Evolutionary conservation across 1,284 basidiomycete genomes (phyloP).

Genomic region (Ganoderma lucidum): DNA sequence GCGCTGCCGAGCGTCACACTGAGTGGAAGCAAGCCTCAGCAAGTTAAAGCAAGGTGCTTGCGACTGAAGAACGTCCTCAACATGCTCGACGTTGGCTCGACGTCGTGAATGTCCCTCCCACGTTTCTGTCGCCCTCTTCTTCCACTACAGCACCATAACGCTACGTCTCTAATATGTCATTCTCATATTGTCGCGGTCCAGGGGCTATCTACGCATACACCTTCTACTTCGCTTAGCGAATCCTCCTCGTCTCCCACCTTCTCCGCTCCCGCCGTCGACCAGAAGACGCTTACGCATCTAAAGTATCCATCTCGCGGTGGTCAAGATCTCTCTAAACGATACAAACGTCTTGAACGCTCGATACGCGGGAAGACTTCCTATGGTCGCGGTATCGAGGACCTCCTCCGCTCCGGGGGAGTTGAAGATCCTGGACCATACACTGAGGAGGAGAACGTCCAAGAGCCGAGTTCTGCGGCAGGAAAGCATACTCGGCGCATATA

Average conservation of each 20-base stretch:
- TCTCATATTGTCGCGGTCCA: slow-evolving; percentile 10
- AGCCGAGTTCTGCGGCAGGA: slow-evolving; percentile 15
- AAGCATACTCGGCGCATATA: slow-evolving; percentile 45
- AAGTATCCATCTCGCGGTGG: slow-evolving; percentile 46
- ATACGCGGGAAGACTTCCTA: slow-evolving; percentile 55
- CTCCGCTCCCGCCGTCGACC: slow-evolving; percentile 18
- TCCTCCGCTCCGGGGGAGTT: slow-evolving; percentile 23
- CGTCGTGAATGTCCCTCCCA: slow-evolving; percentile 29
- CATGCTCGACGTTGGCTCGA: slow-evolving; percentile 30
- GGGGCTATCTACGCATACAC: slow-evolving; percentile 10
- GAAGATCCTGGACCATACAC: slow-evolving; percentile 23
- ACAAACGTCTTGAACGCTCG: slow-evolving; percentile 60
- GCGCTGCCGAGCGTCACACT: no score
- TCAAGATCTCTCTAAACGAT: slow-evolving; percentile 60
- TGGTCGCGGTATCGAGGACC: slow-evolving; percentile 42
- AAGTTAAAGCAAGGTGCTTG: slow-evolving; percentile 9
- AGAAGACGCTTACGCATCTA: slow-evolving; percentile 19
- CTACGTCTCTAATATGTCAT: not conserved
- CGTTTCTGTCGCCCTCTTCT: slow-evolving; percentile 20
- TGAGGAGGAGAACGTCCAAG: slow-evolving; percentile 14
- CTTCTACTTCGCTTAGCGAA: slow-evolving; percentile 17
- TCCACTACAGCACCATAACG: slow-evolving; percentile 11
- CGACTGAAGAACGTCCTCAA: slow-evolving; percentile 14
- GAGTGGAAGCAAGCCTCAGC: slow-evolving; percentile 7
- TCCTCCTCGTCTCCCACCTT: slow-evolving; percentile 11